Evolutionary conservation across 2,329 filamentous ascomycete genomes (phyloP).

Genomic region (Didymellaceae sp.): DNA sequence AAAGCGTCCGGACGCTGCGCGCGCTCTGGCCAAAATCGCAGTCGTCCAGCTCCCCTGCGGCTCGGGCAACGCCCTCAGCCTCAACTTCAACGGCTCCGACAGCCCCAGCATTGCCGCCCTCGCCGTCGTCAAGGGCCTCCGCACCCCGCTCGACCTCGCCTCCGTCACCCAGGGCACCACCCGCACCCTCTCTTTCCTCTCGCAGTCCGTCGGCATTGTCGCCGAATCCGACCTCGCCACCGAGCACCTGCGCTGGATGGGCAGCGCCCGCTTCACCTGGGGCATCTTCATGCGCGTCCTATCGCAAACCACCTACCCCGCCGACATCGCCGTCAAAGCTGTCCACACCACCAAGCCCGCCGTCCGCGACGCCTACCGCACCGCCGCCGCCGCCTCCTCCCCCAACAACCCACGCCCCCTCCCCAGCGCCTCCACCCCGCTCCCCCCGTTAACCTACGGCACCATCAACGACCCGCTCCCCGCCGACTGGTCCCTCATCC

Average conservation of each 20-base stretch:
- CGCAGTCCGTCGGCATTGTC: constrained; percentile 86
- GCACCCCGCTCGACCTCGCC: constrained; percentile 83
- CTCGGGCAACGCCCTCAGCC: constrained; percentile 91
- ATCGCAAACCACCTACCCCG: constrained; percentile 80
- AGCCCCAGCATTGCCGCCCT: constrained; percentile 78
- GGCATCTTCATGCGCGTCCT: constrained; percentile 82
- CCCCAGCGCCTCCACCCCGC: constrained; percentile 43
- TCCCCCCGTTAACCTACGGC: constrained; percentile 80
- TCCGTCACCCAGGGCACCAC: constrained; percentile 83
- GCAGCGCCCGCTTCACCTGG: constrained; percentile 80
- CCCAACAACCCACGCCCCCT: constrained; percentile 32
- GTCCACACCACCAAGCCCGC: constrained; percentile 76
- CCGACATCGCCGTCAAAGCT: constrained; percentile 84
- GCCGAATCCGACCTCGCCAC: constrained; percentile 91
- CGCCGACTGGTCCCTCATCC: constrained; percentile 74
- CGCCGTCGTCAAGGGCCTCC: constrained; percentile 83
- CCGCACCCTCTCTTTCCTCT: constrained; percentile 84
- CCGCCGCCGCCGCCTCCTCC: constrained; percentile 34
- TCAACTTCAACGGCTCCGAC: constrained; percentile 84
- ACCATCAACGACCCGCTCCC: constrained; percentile 80
- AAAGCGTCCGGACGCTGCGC: constrained; percentile 74
- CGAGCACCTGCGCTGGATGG: constrained; percentile 93
- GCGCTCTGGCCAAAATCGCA: constrained; percentile 77
- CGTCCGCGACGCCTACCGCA: constrained; percentile 75
- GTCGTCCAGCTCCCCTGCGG: constrained; percentile 90